Percentiles rank a stretch among this genome's conserved stretches.
Evolutionary conservation across 352 stramenopile species (phyloP).

Genomic region (Pythium pyrilobum): DNA sequence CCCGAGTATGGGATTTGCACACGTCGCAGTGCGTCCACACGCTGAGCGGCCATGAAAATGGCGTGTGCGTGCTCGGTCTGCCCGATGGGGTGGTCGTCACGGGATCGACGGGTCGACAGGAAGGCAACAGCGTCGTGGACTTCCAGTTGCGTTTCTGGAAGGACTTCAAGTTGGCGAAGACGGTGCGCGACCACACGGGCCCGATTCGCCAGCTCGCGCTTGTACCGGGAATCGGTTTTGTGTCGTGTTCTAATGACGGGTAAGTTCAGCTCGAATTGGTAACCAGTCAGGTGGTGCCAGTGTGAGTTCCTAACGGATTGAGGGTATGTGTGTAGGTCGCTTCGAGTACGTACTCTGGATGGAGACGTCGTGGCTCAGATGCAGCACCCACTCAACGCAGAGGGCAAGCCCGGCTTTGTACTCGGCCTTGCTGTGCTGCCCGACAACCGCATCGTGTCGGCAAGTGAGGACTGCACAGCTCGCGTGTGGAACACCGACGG

Average conservation of each 20-base stretch:
- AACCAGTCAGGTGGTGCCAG: too few species aligned
- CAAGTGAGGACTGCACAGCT: conserved; percentile 79
- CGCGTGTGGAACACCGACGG: conserved; percentile 65
- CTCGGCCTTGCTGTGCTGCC: conserved; percentile 60
- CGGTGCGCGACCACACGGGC: conserved; percentile 52
- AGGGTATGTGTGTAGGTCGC: conserved; percentile 21
- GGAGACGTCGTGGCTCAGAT: conserved; percentile 56
- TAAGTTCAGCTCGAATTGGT: conserved; percentile 10
- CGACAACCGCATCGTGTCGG: conserved; percentile 57
- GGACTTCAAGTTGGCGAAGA: conserved; percentile 47
- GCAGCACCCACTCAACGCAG: conserved; percentile 70
- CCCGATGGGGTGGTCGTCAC: conserved; percentile 62
- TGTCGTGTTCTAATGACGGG: conserved; percentile 84
- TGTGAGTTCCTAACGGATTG: not conserved
- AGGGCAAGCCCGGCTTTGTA: conserved; percentile 83
- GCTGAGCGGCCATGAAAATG: conserved; percentile 70
- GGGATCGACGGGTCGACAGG: conserved; percentile 69
- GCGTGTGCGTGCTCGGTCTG: conserved; percentile 70
- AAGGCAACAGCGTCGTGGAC: conserved; percentile 70
- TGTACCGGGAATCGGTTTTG: conserved; percentile 64
- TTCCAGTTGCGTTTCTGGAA: conserved; percentile 77
- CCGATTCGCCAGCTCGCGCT: conserved; percentile 69
- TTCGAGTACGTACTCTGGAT: conserved; percentile 63
- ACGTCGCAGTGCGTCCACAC: conserved; percentile 50
- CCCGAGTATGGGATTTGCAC: conserved; percentile 62